Evolutionary conservation across 1,139 yeast species (phyloP).

Genomic region (Entelexis paramagnoliae): DNA sequence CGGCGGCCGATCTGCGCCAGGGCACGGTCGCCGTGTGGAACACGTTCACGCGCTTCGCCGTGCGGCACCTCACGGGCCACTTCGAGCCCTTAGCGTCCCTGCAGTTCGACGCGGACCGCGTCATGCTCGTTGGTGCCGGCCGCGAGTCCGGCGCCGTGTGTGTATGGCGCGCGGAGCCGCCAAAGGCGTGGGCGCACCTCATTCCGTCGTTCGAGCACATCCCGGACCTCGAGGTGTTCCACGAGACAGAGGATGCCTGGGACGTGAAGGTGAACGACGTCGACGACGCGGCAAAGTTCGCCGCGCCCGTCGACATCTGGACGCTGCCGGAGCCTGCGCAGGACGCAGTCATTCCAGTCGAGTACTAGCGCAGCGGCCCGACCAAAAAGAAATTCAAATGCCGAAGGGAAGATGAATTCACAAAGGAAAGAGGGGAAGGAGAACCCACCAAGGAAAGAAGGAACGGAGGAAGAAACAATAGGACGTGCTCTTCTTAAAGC

Average conservation of each 20-base stretch:
- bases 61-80: constrained; percentile 11
- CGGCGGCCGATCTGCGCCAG: constrained; percentile 12
- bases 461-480: too few relatives aligned
- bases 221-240: constrained; percentile 12
- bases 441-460: too few relatives aligned
- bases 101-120: constrained; percentile 12
- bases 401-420: too few relatives aligned
- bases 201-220: constrained; percentile 15
- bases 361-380: too few relatives aligned
- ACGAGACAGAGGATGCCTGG: constrained; percentile 15
- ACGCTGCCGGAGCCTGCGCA: constrained; percentile 9
- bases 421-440: too few relatives aligned
- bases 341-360: constrained; percentile 10
- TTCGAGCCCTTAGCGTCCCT: constrained; percentile 10
- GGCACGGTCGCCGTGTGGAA: constrained; percentile 19
- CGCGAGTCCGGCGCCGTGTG: constrained; percentile 14
- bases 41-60: constrained; percentile 6
- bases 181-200: constrained; percentile 14
- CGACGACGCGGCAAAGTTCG: background rate
- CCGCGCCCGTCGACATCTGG: constrained; percentile 13
- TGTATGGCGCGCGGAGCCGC: constrained; percentile 18
- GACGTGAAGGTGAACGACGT: constrained; percentile 7
- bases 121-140: constrained; percentile 14
- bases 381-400: too few relatives aligned
- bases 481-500: too few relatives aligned